These are phyloP conservation scores for Kodamaea alishanica DNA, from an alignment of 1,139 yeast genomes.

Conservation along the genomic window DNA sequence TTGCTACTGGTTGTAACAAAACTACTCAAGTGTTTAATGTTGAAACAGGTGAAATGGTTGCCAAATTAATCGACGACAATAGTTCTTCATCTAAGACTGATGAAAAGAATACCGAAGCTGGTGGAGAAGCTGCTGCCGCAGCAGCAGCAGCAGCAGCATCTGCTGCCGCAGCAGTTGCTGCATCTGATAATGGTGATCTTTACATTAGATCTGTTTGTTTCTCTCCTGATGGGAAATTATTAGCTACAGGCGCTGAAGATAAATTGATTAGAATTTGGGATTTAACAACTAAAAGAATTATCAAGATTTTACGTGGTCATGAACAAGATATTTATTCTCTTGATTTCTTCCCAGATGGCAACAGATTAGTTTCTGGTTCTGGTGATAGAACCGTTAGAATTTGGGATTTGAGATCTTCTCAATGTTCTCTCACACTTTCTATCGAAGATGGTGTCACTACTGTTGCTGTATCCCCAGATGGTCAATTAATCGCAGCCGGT, in stretches of 20 bases:
- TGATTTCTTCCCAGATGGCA: constrained; percentile 94
- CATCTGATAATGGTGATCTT: constrained; percentile 66
- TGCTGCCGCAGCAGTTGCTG: constrained; percentile 27
- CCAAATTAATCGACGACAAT: constrained; percentile 79
- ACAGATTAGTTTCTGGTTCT: constrained; percentile 90
- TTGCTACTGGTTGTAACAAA: constrained; percentile 97
- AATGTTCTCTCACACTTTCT: constrained; percentile 81
- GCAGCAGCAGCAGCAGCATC: constrained; percentile 22
- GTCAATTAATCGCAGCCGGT: constrained; percentile 92
- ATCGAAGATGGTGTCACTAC: constrained; percentile 98
- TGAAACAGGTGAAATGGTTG: constrained; percentile 85
- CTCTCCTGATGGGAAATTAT: constrained; percentile 91
- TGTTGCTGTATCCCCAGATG: constrained; percentile 95
- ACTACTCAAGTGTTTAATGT: constrained; percentile 93
- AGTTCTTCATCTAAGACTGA: constrained; percentile 36
- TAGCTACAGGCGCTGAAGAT: constrained; percentile 98
- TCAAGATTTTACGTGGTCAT: constrained; percentile 87
- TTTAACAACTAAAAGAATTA: constrained; percentile 78
- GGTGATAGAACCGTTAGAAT: constrained; percentile 96
- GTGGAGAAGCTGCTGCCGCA: constrained; percentile 22
- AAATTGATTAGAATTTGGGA: constrained; percentile 97
- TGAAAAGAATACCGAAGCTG: constrained; percentile 16
- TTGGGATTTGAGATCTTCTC: constrained; percentile 93
- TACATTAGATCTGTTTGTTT: constrained; percentile 95
- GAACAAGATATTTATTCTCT: constrained; percentile 97